These are phyloP conservation scores for Komagataea norvegica DNA, from an alignment of 1,139 yeast genomes.

Conservation along the genomic window DNA sequence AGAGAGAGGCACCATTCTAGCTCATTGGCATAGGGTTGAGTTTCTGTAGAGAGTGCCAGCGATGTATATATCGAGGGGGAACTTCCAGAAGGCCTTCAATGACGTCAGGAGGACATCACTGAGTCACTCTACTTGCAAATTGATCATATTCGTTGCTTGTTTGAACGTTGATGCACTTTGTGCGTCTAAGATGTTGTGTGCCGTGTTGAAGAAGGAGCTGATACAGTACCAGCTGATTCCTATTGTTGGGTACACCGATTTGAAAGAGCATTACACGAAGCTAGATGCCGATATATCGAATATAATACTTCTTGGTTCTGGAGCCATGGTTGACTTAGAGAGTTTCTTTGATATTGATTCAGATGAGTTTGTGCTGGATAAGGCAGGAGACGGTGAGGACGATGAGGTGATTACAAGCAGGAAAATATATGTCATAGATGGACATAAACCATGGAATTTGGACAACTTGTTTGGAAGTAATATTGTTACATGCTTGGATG, in stretches of 20 bases:
- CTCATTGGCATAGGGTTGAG: no score
- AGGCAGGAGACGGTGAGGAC: constrained; percentile 18
- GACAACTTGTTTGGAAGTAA: constrained; percentile 87
- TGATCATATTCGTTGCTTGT: constrained; percentile 87
- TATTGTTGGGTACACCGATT: constrained; percentile 86
- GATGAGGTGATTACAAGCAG: constrained; percentile 33
- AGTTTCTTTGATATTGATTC: constrained; percentile 66
- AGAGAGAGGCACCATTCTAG: no score
- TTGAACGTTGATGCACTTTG: constrained; percentile 89
- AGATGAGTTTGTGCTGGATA: constrained; percentile 34
- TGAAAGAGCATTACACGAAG: constrained; percentile 55
- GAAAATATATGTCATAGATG: constrained; percentile 77
- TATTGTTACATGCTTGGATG: constrained; percentile 81
- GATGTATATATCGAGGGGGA: constrained; percentile 63
- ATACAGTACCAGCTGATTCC: constrained; percentile 89
- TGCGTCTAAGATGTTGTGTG: constrained; percentile 73
- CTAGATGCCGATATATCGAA: constrained; percentile 76
- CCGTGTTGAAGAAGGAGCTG: constrained; percentile 70
- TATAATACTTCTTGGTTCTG: constrained; percentile 84
- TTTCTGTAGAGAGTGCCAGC: background rate
- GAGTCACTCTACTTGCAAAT: constrained; percentile 85
- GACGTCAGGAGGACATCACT: constrained; percentile 58
- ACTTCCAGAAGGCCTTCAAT: constrained; percentile 55
- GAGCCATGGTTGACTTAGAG: constrained; percentile 89
- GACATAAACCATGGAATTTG: constrained; percentile 94